phyloP scores from a whole-genome alignment of 75 land plant genomes.

The Pinus tabuliformis region DNA sequence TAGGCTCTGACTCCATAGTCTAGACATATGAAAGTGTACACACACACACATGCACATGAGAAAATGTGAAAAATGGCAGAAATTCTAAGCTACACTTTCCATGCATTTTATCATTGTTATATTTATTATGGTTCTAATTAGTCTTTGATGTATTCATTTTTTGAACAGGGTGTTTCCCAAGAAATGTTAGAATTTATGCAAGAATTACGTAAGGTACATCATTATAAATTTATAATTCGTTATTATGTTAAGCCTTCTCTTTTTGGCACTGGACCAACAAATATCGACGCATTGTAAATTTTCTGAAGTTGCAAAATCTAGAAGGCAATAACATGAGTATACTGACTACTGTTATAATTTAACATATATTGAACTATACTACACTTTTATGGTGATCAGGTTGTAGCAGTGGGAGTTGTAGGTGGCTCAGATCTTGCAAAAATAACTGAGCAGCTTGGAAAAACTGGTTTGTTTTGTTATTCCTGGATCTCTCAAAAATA shows the following conservation, averaged over 20 bases:
- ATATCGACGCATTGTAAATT: not conserved
- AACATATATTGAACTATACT: not conserved
- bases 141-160: not conserved
- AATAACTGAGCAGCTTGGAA: conserved; percentile 93
- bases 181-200: conserved; percentile 78
- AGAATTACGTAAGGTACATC: conserved; percentile 71
- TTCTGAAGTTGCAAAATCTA: not conserved
- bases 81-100: not conserved
- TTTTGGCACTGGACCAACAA: not conserved
- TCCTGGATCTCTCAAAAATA: not conserved
- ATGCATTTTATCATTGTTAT: not conserved
- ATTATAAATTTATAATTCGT: not conserved
- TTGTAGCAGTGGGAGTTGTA: conserved; percentile 86
- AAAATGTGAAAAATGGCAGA: not conserved
- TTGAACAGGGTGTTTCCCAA: conserved; percentile 56
- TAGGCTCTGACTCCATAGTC: not conserved
- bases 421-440: conserved; percentile 95
- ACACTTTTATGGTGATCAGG: conserved; percentile 37
- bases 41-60: too few relatives aligned
- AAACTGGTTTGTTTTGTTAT: conserved; percentile 41
- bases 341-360: not conserved
- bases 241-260: not conserved
- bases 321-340: not conserved
- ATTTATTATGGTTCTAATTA: not conserved
- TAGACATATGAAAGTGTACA: too few relatives aligned